Conservation (phyloP, 1,284 basidiomycete genomes). For the Moesziomyces sp. region DNA sequence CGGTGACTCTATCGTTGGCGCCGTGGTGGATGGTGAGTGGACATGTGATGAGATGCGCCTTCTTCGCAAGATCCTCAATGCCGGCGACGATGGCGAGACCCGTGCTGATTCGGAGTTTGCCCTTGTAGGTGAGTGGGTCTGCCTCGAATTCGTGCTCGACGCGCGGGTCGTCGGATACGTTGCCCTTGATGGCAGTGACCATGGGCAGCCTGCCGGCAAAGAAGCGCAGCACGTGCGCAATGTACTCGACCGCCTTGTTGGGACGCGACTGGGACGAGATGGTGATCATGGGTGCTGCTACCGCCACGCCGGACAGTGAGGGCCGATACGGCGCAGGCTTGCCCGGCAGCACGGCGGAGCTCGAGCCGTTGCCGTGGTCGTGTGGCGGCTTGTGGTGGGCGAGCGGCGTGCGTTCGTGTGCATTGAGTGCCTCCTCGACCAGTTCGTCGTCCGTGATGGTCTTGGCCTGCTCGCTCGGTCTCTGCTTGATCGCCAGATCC, state of each 20-base stretch:
- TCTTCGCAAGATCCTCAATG: constrained; percentile 66
- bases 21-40: constrained; percentile 71
- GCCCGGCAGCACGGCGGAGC: constrained; percentile 13
- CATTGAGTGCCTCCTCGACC: constrained; percentile 31
- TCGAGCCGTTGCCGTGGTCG: constrained; percentile 3
- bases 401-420: constrained; percentile 23
- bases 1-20: constrained; percentile 70
- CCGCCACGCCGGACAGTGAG: constrained; percentile 66
- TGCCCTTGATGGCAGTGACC: constrained; percentile 70
- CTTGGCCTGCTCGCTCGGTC: constrained; percentile 34
- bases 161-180: constrained; percentile 71
- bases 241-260: constrained; percentile 64
- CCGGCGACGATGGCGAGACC: constrained; percentile 70
- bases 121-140: constrained; percentile 70
- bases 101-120: constrained; percentile 70
- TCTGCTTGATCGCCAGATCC: constrained; percentile 35
- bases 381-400: constrained; percentile 21
- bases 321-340: constrained; percentile 41
- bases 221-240: constrained; percentile 68
- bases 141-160: constrained; percentile 66
- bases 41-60: constrained; percentile 65
- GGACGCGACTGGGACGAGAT: constrained; percentile 69
- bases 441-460: constrained; percentile 21
- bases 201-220: constrained; percentile 70
- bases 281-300: constrained; percentile 70